Percentiles rank a stretch among this genome's conserved stretches.
Conservation (phyloP, 2,329 filamentous ascomycete genomes). For the Metarhizium humberi region DNA sequence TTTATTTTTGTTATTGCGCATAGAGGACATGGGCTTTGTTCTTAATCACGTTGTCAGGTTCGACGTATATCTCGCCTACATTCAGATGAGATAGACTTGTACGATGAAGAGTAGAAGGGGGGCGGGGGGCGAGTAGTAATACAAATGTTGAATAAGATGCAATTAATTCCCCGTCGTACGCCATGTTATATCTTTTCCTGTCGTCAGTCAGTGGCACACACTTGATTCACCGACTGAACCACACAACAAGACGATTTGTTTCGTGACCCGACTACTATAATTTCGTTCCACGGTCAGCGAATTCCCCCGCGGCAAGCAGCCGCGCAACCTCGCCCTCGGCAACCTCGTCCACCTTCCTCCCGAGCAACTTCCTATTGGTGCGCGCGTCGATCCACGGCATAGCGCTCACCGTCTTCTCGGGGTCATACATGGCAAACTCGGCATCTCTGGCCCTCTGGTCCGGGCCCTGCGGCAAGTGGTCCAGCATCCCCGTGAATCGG, state of each 20-base stretch:
- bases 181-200: not conserved
- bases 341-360: constrained; percentile 4
- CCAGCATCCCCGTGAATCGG: constrained; percentile 1
- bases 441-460: constrained; percentile 7
- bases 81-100: not conserved
- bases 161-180: not conserved
- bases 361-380: constrained; percentile 6
- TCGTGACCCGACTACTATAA: not conserved
- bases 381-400: constrained; percentile 9
- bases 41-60: not conserved
- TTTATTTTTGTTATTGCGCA: not conserved
- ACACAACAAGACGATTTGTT: not conserved
- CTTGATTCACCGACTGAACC: not conserved
- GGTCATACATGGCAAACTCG: constrained; percentile 3
- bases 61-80: not conserved
- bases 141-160: not conserved
- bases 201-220: not conserved
- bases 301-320: not conserved
- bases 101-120: not conserved
- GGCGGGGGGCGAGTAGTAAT: not conserved
- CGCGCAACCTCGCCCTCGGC: constrained; percentile 4
- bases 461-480: constrained; percentile 4
- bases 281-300: not conserved
- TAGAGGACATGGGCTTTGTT: not conserved
- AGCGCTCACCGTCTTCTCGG: constrained; percentile 5